phyloP scores from a whole-genome alignment of 768 basidiomycete species.

The Mycena epipterygia region DNA sequence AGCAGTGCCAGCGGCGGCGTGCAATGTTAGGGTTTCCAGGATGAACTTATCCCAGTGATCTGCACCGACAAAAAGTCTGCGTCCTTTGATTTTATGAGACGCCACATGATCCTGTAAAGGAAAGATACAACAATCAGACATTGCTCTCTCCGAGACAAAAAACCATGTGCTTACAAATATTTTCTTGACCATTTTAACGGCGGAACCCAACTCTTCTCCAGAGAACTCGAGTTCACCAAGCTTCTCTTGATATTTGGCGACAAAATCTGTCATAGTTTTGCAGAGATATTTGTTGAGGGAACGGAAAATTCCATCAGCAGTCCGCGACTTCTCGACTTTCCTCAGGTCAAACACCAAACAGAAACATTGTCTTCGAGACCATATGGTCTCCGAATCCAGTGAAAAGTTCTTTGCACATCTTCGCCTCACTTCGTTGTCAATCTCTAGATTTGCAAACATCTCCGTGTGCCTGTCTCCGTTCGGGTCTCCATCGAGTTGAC shows the following conservation, averaged over 20 bases:
- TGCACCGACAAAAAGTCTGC: not conserved
- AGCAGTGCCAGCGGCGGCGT: too few species aligned
- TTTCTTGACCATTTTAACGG: not conserved
- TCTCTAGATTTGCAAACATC: not conserved
- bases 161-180: constrained; percentile 8
- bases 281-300: not conserved
- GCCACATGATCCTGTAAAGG: not conserved
- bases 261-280: not conserved
- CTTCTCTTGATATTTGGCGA: not conserved
- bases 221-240: not conserved
- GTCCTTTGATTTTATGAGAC: not conserved
- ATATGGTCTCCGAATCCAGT: not conserved
- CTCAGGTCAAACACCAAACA: not conserved
- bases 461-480: too few species aligned
- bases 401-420: not conserved
- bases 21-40: not conserved
- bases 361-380: not conserved
- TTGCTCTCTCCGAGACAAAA: too few species aligned
- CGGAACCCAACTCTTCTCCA: not conserved
- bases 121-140: not conserved
- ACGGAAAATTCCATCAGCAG: not conserved
- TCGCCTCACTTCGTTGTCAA: not conserved
- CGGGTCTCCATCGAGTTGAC: too few species aligned
- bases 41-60: constrained; percentile 19
- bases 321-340: not conserved